These are phyloP conservation scores for Pichia pseudocactophila DNA, from an alignment of 805 yeast species.

Conservation along the genomic window DNA sequence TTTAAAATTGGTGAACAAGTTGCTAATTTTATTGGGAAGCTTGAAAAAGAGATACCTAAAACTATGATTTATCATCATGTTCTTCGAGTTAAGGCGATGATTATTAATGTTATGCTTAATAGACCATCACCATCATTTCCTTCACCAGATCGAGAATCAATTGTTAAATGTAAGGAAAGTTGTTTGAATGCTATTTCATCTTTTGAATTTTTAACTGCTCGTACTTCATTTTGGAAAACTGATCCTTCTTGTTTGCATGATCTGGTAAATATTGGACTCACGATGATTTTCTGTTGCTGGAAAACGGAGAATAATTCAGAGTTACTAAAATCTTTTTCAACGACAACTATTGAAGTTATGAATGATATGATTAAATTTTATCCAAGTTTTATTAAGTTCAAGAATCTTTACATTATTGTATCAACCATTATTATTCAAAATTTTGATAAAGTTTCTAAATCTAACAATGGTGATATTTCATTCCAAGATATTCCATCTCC, in stretches of 20 bases:
- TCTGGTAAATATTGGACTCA: constrained; percentile 17
- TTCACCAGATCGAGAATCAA: constrained; percentile 13
- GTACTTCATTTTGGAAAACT: constrained; percentile 12
- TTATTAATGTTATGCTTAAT: constrained; percentile 15
- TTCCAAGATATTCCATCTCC: constrained; percentile 1
- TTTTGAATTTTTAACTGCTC: constrained; percentile 8
- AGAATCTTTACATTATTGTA: constrained; percentile 14
- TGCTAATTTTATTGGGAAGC: constrained; percentile 13
- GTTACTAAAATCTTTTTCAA: constrained; percentile 12
- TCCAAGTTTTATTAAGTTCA: constrained; percentile 15
- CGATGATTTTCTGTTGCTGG: constrained; percentile 22
- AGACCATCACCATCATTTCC: constrained; percentile 22
- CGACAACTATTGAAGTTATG: constrained; percentile 12
- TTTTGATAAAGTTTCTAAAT: constrained; percentile 7
- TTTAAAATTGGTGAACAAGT: constrained; percentile 11
- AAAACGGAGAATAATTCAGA: constrained; percentile 14
- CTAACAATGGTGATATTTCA: background rate
- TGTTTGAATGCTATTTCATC: constrained; percentile 13
- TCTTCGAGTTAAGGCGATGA: constrained; percentile 15
- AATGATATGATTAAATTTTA: constrained; percentile 13
- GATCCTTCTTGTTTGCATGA: constrained; percentile 20
- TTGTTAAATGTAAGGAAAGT: constrained; percentile 13
- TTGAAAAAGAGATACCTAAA: constrained; percentile 15
- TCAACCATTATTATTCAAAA: constrained; percentile 15
- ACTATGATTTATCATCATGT: constrained; percentile 14